Evolutionary conservation across 2,329 filamentous ascomycete genomes (phyloP).

Genomic region (Ophiocordyceps robertsii): DNA sequence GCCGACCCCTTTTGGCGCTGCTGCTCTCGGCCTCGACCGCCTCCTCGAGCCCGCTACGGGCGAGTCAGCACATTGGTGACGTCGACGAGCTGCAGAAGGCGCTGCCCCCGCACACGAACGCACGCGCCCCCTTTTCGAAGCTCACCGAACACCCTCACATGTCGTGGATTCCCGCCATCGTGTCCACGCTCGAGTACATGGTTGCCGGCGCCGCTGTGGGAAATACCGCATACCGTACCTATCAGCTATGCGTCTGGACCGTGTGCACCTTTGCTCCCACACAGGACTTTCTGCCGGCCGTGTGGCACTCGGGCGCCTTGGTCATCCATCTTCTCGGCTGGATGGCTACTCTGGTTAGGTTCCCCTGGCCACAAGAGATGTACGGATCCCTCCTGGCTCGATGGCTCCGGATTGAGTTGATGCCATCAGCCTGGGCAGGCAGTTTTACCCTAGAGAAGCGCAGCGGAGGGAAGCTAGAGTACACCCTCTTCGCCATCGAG

Average conservation of each 20-base stretch:
- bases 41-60: neutral
- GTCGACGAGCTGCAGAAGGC: neutral
- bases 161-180: neutral
- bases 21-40: conserved; percentile 5
- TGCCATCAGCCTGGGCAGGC: neutral
- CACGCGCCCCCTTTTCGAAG: neutral
- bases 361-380: too few species aligned
- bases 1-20: conserved; percentile 7
- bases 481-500: conserved; percentile 1
- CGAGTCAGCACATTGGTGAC: neutral
- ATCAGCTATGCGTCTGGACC: conserved; percentile 11
- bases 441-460: neutral
- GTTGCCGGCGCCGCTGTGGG: conserved; percentile 9
- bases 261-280: conserved; percentile 11
- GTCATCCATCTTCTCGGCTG: conserved; percentile 8
- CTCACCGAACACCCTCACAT: too few species aligned
- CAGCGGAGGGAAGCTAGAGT: neutral
- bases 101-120: neutral
- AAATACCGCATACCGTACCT: conserved; percentile 12
- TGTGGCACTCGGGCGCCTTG: conserved; percentile 12
- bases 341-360: neutral
- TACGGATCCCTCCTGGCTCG: too few species aligned
- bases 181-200: conserved; percentile 7
- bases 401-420: neutral
- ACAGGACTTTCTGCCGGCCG: conserved; percentile 8